Percentiles rank a stretch among this genome's conserved stretches.
phyloP scores from a whole-genome alignment of 2,329 filamentous ascomycete species.

The Cercospora janseana region DNA sequence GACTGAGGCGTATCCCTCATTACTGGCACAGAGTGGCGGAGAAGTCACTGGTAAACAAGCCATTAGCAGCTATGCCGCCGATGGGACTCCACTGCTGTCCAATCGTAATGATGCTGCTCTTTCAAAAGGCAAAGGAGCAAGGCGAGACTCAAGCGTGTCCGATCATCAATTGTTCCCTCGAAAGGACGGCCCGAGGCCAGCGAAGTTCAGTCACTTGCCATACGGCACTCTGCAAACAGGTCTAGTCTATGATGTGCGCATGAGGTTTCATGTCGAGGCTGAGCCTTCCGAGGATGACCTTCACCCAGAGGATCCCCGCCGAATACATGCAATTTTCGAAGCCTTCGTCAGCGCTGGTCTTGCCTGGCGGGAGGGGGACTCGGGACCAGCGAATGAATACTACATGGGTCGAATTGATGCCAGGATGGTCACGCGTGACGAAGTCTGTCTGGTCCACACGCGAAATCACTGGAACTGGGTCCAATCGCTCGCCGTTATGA shows the following conservation, averaged over 20 bases:
- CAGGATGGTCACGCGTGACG: constrained; percentile 71
- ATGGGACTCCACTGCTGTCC: constrained; percentile 10
- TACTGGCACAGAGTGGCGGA: constrained; percentile 15
- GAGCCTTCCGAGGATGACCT: constrained; percentile 60
- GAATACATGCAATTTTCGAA: constrained; percentile 90
- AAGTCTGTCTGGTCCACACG: constrained; percentile 78
- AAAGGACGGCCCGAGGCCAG: constrained; percentile 31
- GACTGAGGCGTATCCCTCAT: constrained; percentile 18
- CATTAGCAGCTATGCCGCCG: constrained; percentile 4
- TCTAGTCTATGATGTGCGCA: constrained; percentile 77
- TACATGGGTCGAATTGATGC: constrained; percentile 69
- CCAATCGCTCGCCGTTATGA: constrained; percentile 52
- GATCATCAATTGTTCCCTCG: constrained; percentile 25
- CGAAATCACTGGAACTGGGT: constrained; percentile 79
- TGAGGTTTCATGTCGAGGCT: constrained; percentile 89
- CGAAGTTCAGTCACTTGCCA: constrained; percentile 40
- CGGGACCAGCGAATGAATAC: constrained; percentile 50
- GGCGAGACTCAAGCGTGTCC: constrained; percentile 17
- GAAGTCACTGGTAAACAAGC: constrained; percentile 12
- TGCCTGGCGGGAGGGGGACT: constrained; percentile 41
- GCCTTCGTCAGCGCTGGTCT: constrained; percentile 80
- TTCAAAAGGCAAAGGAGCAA: constrained; percentile 29
- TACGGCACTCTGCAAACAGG: constrained; percentile 45
- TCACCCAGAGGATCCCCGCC: constrained; percentile 89
- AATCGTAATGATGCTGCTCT: constrained; percentile 15